Percentiles rank a stretch among this genome's conserved stretches.
Evolutionary conservation across 768 basidiomycete genomes (phyloP).

Genomic region (Tephrocybe sp.): DNA sequence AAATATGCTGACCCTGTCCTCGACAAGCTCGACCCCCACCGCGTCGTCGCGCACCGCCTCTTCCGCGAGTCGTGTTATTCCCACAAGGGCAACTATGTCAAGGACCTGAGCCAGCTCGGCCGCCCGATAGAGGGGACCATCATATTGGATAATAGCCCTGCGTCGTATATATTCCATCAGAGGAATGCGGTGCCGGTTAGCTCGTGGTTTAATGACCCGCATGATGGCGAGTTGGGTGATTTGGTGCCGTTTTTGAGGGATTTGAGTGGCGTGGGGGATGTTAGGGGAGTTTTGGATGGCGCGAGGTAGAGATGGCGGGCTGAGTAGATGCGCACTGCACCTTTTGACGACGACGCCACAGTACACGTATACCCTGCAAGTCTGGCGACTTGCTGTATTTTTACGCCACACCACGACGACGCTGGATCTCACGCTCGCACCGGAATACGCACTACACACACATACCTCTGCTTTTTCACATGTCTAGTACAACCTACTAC

Average conservation of each 20-base stretch:
- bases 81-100: constrained; percentile 98
- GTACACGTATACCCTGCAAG: neutral
- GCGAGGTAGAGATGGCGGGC: constrained; percentile 61
- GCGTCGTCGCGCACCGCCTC: constrained; percentile 87
- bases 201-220: constrained; percentile 99
- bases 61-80: constrained; percentile 99
- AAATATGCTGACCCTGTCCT: constrained; percentile 99
- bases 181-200: constrained; percentile 99
- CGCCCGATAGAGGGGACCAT: constrained; percentile 92
- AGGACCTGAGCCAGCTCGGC: constrained; percentile 97
- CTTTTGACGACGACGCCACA: too few relatives aligned
- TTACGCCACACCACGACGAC: neutral
- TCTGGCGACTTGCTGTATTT: neutral
- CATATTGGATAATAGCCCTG: constrained; percentile 98
- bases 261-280: constrained; percentile 80
- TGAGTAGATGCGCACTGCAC: too few relatives aligned
- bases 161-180: constrained; percentile 98
- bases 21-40: constrained; percentile 92
- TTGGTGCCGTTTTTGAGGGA: constrained; percentile 93
- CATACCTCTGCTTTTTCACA: too few relatives aligned
- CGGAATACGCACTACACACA: too few relatives aligned
- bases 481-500: too few relatives aligned
- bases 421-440: too few relatives aligned
- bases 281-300: constrained; percentile 87
- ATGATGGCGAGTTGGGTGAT: constrained; percentile 96